Percentiles rank a stretch among this genome's conserved stretches.
Evolutionary conservation across 1,139 yeast species (phyloP).

Genomic region (Suhomyces bokatorum): DNA sequence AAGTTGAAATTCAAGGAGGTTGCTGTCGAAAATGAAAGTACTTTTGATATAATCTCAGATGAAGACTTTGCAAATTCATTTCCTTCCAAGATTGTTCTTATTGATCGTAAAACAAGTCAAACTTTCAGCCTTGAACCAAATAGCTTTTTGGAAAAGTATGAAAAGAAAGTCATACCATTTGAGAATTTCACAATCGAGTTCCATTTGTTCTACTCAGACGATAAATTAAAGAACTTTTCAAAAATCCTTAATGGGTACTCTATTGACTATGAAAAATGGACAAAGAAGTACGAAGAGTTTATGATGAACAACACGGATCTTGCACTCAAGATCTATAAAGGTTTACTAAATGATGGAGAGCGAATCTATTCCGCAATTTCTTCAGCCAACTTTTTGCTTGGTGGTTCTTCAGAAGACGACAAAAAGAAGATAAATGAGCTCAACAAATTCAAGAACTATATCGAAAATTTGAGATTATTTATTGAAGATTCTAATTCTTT

Average conservation of each 20-base stretch:
- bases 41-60: slow-evolving; percentile 50
- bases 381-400: slow-evolving; percentile 19
- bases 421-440: slow-evolving; percentile 16
- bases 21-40: slow-evolving; percentile 26
- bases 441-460: slow-evolving; percentile 17
- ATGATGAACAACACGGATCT: slow-evolving; percentile 47
- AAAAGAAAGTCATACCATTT: slow-evolving; percentile 16
- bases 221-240: slow-evolving; percentile 41
- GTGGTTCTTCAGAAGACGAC: slow-evolving; percentile 14
- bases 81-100: slow-evolving; percentile 53
- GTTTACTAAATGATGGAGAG: slow-evolving; percentile 57
- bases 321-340: slow-evolving; percentile 45
- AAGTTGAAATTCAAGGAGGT: slow-evolving; percentile 35
- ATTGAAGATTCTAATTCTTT: slow-evolving; percentile 50
- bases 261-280: slow-evolving; percentile 55
- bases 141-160: slow-evolving; percentile 37
- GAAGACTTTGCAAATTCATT: slow-evolving; percentile 48
- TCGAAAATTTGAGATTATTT: slow-evolving; percentile 43
- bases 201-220: slow-evolving; percentile 53
- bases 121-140: slow-evolving; percentile 45
- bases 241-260: slow-evolving; percentile 39
- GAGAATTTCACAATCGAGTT: slow-evolving; percentile 38
- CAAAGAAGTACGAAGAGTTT: slow-evolving; percentile 41
- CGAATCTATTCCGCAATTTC: slow-evolving; percentile 41
- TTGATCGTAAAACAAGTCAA: slow-evolving; percentile 27